Evolutionary conservation across 257 asterid species (phyloP).

Genomic region (Penstemon barbatus): DNA sequence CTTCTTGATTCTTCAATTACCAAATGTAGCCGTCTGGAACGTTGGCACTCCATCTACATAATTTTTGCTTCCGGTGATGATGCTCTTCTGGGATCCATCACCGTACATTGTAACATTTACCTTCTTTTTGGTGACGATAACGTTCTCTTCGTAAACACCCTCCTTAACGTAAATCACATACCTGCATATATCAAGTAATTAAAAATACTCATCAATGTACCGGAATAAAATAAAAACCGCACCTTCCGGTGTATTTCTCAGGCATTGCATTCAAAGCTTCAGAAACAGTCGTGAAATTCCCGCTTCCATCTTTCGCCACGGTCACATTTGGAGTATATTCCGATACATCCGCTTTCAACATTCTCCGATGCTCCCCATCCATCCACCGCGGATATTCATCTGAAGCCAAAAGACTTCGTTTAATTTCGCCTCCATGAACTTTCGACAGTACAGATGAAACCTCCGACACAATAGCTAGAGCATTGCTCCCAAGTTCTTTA

Average conservation of each 20-base stretch:
- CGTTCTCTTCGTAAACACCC: slow-evolving; percentile 76
- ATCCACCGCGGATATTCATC: slow-evolving; percentile 57
- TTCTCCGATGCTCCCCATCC: slow-evolving; percentile 44
- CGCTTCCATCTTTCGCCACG: slow-evolving; percentile 79
- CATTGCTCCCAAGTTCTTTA: slow-evolving; percentile 67
- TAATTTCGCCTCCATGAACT: slow-evolving; percentile 13
- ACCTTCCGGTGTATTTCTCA: slow-evolving; percentile 58
- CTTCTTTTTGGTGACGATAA: slow-evolving; percentile 62
- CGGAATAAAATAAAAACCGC: neutral
- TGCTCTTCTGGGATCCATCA: slow-evolving; percentile 87
- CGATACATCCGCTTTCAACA: slow-evolving; percentile 42
- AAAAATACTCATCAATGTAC: neutral
- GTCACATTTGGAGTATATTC: slow-evolving; percentile 52
- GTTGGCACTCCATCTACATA: slow-evolving; percentile 73
- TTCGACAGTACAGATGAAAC: slow-evolving; percentile 31
- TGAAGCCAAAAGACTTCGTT: slow-evolving; percentile 41
- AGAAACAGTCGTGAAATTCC: slow-evolving; percentile 53
- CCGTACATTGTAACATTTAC: slow-evolving; percentile 75
- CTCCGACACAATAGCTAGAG: slow-evolving; percentile 58
- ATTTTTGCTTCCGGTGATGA: slow-evolving; percentile 71
- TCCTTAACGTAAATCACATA: slow-evolving; percentile 67
- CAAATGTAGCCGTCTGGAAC: slow-evolving; percentile 81
- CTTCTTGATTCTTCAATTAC: slow-evolving; percentile 32
- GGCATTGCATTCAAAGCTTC: slow-evolving; percentile 77
- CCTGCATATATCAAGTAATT: slow-evolving; percentile 37